A percentile compares a stretch with the other conserved stretches of the same genome.
Evolutionary conservation across 2,329 filamentous ascomycete genomes (phyloP).

Genomic region (Aaosphaeria pasadenensis): DNA sequence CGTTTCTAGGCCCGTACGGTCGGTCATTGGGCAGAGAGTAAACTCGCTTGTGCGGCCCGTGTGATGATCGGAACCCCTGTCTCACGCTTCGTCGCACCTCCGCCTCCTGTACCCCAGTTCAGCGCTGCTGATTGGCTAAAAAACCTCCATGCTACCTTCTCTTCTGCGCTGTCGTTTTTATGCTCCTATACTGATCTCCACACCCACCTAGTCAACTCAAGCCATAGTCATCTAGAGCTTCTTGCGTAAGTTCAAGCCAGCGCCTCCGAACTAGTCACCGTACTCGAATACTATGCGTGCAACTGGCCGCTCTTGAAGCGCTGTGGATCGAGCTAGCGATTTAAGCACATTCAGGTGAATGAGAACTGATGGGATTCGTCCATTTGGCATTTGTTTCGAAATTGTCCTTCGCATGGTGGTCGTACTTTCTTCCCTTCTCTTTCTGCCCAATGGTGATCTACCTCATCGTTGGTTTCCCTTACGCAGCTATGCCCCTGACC

Average conservation of each 20-base stretch:
- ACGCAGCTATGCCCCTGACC: too few relatives aligned
- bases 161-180: not conserved
- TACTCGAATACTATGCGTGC: too few relatives aligned
- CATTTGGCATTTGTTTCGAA: too few relatives aligned
- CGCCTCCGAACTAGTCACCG: too few relatives aligned
- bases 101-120: constrained; percentile 11
- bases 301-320: too few relatives aligned
- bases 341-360: too few relatives aligned
- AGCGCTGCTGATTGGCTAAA: constrained; percentile 22
- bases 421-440: not conserved
- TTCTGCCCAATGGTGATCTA: not conserved
- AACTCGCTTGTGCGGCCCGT: constrained; percentile 24
- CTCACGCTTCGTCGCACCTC: constrained; percentile 28
- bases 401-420: too few relatives aligned
- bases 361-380: too few relatives aligned
- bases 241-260: too few relatives aligned
- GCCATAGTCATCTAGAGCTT: too few relatives aligned
- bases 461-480: too few relatives aligned
- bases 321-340: too few relatives aligned
- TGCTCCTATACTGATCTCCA: constrained; percentile 6
- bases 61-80: constrained; percentile 17
- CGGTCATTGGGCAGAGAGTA: constrained; percentile 21
- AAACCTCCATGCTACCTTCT: not conserved
- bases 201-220: not conserved
- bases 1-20: constrained; percentile 17